Evolutionary conservation across 257 asterid genomes (phyloP), one percentile per base, ranked within the genome.

Genomic region (Ligustrum vulgare): DNA sequence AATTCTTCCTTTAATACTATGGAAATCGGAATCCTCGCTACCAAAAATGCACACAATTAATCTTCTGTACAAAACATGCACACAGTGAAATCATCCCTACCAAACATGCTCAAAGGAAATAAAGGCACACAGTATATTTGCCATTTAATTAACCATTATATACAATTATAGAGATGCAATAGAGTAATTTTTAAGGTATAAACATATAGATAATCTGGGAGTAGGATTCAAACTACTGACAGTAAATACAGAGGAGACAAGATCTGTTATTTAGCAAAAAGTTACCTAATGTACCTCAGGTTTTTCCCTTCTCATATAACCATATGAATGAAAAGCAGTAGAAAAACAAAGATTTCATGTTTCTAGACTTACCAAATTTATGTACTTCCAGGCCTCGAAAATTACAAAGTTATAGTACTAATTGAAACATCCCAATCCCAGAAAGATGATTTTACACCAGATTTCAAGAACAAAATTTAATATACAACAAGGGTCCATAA

Each of bases 381-480:
- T 43, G 36, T 31, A 41, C 22, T 22, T 69, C n/a, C 73, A 70
- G 35, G 22, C 73, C 63, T 70, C 39, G 25, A 70, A 43, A 32
- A 45, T 70, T 23, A 23, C 43, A 18, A 41, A 70, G 16, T 5
- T 13, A 13, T 23, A 13, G 25, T 20, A 3, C n/a, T 45, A 69
- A 69, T 7, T 39, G 35, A 56, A 13, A 56, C 64, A 56, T 56
- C 32, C 2, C 73, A 69, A 32, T 20, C 47, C 60, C 67, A 33
- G 60, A 49, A 37, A 51, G 36, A 7, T 22, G 22, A 1, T 71
- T 58, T 32, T 20, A 33, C 70, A 33, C 32, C 54, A 74, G 23
- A 41, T 43, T 9, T 2, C 13, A 23, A 0, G 62, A 37, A 37
- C 11, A 67, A 9, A 45, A 49, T 41, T 64, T 32, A 41, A 64